Evolutionary conservation across 345 rosid species (phyloP), one percentile per base, ranked within the genome.

Genomic region (Salix brachista): DNA sequence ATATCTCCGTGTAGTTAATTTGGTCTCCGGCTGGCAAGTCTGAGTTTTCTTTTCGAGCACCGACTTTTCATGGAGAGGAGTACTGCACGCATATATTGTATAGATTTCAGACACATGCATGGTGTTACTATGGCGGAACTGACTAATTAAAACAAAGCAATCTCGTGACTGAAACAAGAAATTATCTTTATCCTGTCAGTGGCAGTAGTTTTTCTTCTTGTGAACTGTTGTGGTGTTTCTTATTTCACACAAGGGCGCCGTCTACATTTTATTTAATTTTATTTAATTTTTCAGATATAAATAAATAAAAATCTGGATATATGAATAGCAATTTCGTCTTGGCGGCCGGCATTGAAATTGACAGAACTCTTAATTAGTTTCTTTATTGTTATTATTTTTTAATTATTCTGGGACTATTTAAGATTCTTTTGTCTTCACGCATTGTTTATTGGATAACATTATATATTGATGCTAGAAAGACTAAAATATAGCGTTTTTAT

Each of bases 121-220:
- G 80, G 70, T 62, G n/a, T 77, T 26, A 39, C 78, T 75, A 41
- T 61, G 50, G 52, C 1, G 7, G 21, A n/a, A 50, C 39, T 3
- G 12, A 9, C 54, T 18, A 21, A 13, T 26, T 14, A 28, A 19
- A 67, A 50, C 23, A 13, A 67, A 36, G 61, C 10, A 8, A 37
- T 65, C 80, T 52, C 80, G 80, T 78, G 80, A 71, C 65, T 21
- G 4, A 67, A 54, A 68, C 54, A 76, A 28, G 28, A 52, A 23
- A 23, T n/a, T 69, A 67, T 64, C 75, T 39, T 50, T 23, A 41
- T 41, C 4, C 44, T 41, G 44, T 72, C 30, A 3, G 56, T 39
- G 65, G 18, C 52, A 23, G 6, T 50, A 23, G 3, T 36, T 54
- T 28, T 76, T 56, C 23, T 44, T 50, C 64, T 9, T 58, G 13